Evolutionary conservation across 495 filamentous ascomycete genomes (phyloP).

Genomic region (Cairneyella variabilis): DNA sequence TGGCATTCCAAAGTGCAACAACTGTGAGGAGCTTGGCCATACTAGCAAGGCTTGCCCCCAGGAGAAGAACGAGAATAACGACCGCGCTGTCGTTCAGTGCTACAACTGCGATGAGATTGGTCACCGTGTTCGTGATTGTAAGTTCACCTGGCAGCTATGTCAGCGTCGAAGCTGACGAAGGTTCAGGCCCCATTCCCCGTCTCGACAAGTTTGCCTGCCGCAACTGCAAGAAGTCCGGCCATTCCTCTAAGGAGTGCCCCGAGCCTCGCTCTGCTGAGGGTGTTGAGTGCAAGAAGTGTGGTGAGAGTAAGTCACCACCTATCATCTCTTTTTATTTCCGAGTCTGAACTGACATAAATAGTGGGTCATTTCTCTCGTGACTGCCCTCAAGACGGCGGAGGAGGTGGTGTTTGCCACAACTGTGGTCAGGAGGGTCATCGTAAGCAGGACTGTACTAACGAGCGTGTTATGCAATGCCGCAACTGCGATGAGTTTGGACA

Average conservation of each 20-base stretch:
- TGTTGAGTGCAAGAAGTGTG: slow-evolving; percentile 79
- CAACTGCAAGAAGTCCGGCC: slow-evolving; percentile 75
- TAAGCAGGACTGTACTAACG: slow-evolving; percentile 40
- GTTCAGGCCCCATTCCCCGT: slow-evolving; percentile 44
- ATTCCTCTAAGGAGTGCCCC: slow-evolving; percentile 57
- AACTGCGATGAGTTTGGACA: slow-evolving; percentile 78
- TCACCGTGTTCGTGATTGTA: slow-evolving; percentile 70
- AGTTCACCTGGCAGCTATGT: slow-evolving; percentile 26
- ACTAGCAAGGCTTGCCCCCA: slow-evolving; percentile 60
- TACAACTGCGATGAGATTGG: slow-evolving; percentile 67
- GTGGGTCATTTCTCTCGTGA: slow-evolving; percentile 82
- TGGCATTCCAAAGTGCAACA: slow-evolving; percentile 23
- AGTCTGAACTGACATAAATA: slow-evolving; percentile 28
- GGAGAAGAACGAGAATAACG: slow-evolving; percentile 41
- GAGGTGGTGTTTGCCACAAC: slow-evolving; percentile 24
- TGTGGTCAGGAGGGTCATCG: slow-evolving; percentile 31
- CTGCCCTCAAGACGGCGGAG: slow-evolving; percentile 55
- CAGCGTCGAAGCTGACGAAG: slow-evolving; percentile 29
- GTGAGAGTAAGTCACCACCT: slow-evolving; percentile 48
- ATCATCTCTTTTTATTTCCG: neutral
- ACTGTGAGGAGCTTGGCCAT: slow-evolving; percentile 64
- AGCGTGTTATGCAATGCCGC: slow-evolving; percentile 51
- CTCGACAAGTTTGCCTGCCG: slow-evolving; percentile 64
- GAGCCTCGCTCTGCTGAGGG: slow-evolving; percentile 67
- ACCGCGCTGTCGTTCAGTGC: slow-evolving; percentile 58